These are phyloP conservation scores for Phytophthora constricta DNA, from an alignment of 352 stramenopile genomes.

Conservation along the genomic window DNA sequence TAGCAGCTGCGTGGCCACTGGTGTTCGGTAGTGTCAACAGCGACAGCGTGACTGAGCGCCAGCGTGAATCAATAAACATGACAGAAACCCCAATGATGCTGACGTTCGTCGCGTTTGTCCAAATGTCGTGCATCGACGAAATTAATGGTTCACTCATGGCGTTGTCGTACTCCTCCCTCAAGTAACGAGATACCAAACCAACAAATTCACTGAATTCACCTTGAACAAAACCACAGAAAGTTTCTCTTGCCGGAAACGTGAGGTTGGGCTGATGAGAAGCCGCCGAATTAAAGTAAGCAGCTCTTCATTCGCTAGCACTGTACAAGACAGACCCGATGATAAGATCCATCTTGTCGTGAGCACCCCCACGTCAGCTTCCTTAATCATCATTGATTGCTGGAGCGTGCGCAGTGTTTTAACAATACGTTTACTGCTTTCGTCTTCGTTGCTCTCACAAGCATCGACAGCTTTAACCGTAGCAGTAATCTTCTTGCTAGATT, in stretches of 20 bases:
- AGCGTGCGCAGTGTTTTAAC: no score
- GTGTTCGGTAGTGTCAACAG: background rate
- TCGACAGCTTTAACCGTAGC: no score
- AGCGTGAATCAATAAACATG: background rate
- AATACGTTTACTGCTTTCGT: no score
- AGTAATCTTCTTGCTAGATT: no score
- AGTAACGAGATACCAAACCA: background rate
- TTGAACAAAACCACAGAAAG: background rate
- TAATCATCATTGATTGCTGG: background rate
- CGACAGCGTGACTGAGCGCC: background rate
- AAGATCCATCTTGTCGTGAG: background rate
- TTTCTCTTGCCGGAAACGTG: background rate
- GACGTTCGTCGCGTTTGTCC: conserved; percentile 2
- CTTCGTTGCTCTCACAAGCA: no score
- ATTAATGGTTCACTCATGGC: background rate
- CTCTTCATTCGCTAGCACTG: background rate
- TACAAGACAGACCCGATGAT: background rate
- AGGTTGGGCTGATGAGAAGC: background rate
- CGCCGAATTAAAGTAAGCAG: background rate
- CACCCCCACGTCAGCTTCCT: background rate
- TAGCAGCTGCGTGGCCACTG: background rate
- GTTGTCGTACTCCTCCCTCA: background rate
- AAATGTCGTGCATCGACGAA: background rate
- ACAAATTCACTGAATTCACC: background rate
- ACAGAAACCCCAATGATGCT: background rate